Base-by-base conservation (phyloP, 768 basidiomycete genomes). In the Boletus coccyginus region DNA sequence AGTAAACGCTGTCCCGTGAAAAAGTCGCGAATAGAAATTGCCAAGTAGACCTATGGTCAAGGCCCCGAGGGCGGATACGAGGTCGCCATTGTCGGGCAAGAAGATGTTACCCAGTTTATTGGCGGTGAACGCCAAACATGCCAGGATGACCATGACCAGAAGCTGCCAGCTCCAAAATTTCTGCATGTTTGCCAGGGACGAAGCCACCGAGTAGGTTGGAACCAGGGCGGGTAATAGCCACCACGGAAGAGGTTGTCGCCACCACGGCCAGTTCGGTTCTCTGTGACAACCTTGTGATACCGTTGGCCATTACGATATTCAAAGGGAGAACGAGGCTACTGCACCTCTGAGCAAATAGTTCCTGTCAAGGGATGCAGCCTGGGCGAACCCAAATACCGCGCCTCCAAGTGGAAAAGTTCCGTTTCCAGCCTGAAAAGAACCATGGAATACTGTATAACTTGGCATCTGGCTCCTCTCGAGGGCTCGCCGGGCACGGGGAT, bases 1-100 rank as follows among this genome's bases (percentile, higher is more conserved):
- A 0, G 90, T 92, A 69, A 94, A 94, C 4, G 92, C 90, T 3
- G 90, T 92, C 50, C 90, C 91, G 31, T 85, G 78, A 55, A 86
- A 76, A 17, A 87, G 70, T 17, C 90, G 81, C 36, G 90, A 90
- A 67, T 92, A 92, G n/a, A 85, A 65, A 65, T 92, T 92, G 46
- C 90, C 91, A 36, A 91, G 78, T n/a, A 86, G 70, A 36, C 92
- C 90, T 56, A 91, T 85, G 35, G 85, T 81, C 61, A 91, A 80
- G 21, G 92, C 89, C 19, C 92, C 91, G 59, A 85, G 78, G 40
- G 89, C 88, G 31, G 89, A 87, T 21, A 90, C 84, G 52, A 92
- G 81, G 70, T 90, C 87, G 12, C 85, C 82, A 52, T 84, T 77
- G 56, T 84, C 84, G 47, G 86, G 82, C 53, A 92, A 73, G 54